A percentile compares a stretch with the other conserved stretches of the same genome.
These are phyloP conservation scores for Microstegium vimineum DNA, from an alignment of 176 grass and related monocot species.

Conservation along the genomic window DNA sequence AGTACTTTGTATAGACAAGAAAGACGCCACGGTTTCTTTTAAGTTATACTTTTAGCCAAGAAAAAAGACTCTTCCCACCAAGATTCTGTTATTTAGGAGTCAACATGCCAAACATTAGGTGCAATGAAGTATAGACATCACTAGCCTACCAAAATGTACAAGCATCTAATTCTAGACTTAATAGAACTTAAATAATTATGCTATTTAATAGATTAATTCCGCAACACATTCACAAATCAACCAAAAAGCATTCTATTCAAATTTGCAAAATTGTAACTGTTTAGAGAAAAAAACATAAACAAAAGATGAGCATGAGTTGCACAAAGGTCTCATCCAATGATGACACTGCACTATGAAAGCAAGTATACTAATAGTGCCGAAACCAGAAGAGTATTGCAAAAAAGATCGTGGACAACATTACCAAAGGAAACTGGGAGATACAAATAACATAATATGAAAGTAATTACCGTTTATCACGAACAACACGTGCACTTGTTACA, in stretches of 20 bases:
- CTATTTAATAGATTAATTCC: background rate
- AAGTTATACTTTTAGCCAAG: background rate
- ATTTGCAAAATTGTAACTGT: background rate
- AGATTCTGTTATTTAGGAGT: background rate
- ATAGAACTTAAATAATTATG: background rate
- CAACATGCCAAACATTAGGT: background rate
- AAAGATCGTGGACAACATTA: background rate
- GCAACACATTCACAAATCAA: background rate
- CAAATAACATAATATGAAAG: constrained; percentile 25
- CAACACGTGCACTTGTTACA: constrained; percentile 77
- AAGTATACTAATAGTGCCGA: background rate
- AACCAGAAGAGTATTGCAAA: background rate
- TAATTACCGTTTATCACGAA: constrained; percentile 66
- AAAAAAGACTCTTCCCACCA: background rate
- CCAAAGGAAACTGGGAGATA: constrained; percentile 5
- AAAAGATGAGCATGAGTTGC: constrained; percentile 4
- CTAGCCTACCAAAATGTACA: background rate
- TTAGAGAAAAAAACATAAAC: background rate
- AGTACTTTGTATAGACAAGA: background rate
- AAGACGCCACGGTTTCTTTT: background rate
- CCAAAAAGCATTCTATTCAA: constrained; percentile 7
- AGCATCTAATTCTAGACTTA: background rate
- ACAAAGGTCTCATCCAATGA: background rate
- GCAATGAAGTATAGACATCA: background rate
- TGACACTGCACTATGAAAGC: background rate